Base-by-base conservation (phyloP, 805 yeast genomes). In the Wickerhamomyces silvicola region DNA sequence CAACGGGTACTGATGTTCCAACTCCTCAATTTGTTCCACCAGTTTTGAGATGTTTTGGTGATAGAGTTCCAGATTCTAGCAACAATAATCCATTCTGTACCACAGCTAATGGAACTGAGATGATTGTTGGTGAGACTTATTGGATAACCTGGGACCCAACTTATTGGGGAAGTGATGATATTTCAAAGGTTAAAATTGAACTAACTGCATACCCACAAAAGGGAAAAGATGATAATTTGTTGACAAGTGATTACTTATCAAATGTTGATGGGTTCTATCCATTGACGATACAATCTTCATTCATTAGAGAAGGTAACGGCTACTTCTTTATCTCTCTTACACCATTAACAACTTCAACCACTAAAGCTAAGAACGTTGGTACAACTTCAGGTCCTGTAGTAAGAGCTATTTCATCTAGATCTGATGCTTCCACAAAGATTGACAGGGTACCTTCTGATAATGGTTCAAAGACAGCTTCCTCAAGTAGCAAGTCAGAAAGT, bases 121-220 rank as follows among this genome's bases (percentile, higher is more conserved):
- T 63, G 31, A 54, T 66, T n/a, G 61, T 60, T 24, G 72, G 70
- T 24, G 68, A 66, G 47, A 66, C 66, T 7, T 66, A 66, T 43
- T 66, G 70, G 69, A 46, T 65, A 37, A 66, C 71, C 11, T 66
- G 71, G 71, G 70, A 66, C 36, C 69, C 72, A 35, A 34, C 58
- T 2, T 66, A 59, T 45, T 66, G 64, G 61, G 59, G 59, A 19
- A 60, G 65, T 19, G 35, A 41, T 15, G 57, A 55, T 30, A 52
- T 65, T 24, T 50, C 53, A 6, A 40, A 57, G 34, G 65, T 66
- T 24, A 47, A 48, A 26, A 35, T 66, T 13, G 46, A 50, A 29
- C 43, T 61, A 15, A 40, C 36, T 14, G 57, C 60, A 6, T 63
- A 62, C 35, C 65, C 69, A 24, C 42, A 48, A 19, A 52, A 43